phyloP scores from a whole-genome alignment of 1,139 yeast genomes.

The Pichia sp. region DNA sequence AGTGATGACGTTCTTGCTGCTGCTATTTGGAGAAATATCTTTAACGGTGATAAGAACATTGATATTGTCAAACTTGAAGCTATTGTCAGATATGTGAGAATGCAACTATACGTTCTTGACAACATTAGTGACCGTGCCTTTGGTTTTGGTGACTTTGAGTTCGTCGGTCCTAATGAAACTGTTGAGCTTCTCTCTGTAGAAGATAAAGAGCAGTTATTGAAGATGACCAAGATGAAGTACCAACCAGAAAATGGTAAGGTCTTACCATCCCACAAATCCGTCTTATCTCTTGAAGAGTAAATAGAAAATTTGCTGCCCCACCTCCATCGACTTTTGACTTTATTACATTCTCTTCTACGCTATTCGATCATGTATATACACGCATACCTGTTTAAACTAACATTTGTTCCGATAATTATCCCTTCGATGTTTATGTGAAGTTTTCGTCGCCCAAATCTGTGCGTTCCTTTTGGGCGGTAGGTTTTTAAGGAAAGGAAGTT shows the following conservation, averaged over 20 bases:
- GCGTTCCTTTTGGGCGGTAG: no score
- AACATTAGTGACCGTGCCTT: conserved; percentile 86
- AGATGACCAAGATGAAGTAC: conserved; percentile 32
- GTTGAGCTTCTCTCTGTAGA: conserved; percentile 64
- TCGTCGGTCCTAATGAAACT: conserved; percentile 77
- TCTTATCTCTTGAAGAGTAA: conserved; percentile 47
- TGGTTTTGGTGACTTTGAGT: conserved; percentile 81
- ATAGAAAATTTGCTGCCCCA: no score
- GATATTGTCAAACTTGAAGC: conserved; percentile 85
- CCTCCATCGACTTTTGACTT: no score
- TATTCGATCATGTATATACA: no score
- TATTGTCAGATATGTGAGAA: conserved; percentile 77
- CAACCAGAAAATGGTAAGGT: conserved; percentile 37
- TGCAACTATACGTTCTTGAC: conserved; percentile 80
- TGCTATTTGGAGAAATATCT: conserved; percentile 88
- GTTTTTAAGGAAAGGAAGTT: no score
- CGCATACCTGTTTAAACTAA: no score
- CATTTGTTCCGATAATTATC: no score
- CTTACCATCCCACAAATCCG: conserved; percentile 58
- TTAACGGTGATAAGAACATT: conserved; percentile 75
- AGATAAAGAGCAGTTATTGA: conserved; percentile 43
- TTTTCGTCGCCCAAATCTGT: no score
- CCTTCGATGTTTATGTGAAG: no score
- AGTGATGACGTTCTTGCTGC: conserved; percentile 77
- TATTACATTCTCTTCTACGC: no score